A percentile compares a stretch with the other conserved stretches of the same genome.
These are phyloP conservation scores for Microcyclospora pomicola DNA, from an alignment of 2,329 filamentous ascomycete species.

Conservation along the genomic window DNA sequence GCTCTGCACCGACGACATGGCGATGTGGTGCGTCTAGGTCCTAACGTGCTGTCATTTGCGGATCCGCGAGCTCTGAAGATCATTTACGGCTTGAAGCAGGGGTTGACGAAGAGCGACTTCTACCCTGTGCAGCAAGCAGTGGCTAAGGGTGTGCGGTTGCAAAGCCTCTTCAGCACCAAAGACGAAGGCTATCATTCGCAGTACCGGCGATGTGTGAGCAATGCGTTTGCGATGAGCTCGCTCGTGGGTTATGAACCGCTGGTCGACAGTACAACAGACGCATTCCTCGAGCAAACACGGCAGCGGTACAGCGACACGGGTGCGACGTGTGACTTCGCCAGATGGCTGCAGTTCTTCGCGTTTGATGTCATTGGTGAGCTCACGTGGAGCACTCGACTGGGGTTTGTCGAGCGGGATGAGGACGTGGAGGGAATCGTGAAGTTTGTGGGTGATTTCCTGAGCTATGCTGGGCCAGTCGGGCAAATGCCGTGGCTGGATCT, in stretches of 20 bases:
- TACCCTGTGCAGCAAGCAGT: slow-evolving; percentile 67
- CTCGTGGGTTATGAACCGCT: slow-evolving; percentile 68
- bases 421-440: slow-evolving; percentile 62
- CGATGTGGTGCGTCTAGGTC: slow-evolving; percentile 60
- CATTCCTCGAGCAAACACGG: slow-evolving; percentile 47
- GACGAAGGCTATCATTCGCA: slow-evolving; percentile 63
- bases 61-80: slow-evolving; percentile 58
- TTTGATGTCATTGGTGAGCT: slow-evolving; percentile 72
- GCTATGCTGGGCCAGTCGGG: slow-evolving; percentile 59
- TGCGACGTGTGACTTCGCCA: slow-evolving; percentile 47
- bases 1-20: slow-evolving; percentile 57
- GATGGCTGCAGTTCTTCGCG: slow-evolving; percentile 68
- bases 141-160: slow-evolving; percentile 51
- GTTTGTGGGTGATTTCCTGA: slow-evolving; percentile 50
- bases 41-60: slow-evolving; percentile 59
- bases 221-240: slow-evolving; percentile 63
- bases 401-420: slow-evolving; percentile 59
- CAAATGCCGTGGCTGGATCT: slow-evolving; percentile 62
- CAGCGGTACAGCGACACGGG: slow-evolving; percentile 27
- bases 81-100: slow-evolving; percentile 74
- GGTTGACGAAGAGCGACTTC: slow-evolving; percentile 68
- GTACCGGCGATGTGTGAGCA: slow-evolving; percentile 61
- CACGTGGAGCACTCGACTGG: slow-evolving; percentile 61
- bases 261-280: slow-evolving; percentile 58
- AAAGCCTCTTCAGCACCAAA: slow-evolving; percentile 63